Base-by-base conservation (phyloP, 2,329 filamentous ascomycete genomes). In the Colletotrichum spinosum region DNA sequence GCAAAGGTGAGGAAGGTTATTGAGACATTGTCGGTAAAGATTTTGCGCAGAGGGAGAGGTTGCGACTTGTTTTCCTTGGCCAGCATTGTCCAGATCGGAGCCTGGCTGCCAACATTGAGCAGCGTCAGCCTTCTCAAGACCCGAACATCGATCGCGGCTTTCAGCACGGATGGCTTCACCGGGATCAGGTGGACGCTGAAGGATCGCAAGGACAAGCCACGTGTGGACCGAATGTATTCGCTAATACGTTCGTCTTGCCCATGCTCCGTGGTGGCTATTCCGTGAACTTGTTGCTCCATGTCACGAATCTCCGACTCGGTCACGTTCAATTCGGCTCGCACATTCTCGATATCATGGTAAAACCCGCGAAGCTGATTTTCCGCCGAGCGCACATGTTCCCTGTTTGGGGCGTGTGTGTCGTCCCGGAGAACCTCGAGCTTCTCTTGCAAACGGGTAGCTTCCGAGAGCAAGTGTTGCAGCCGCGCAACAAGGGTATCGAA, bases 1-100 rank as follows among this genome's bases (percentile, higher is more conserved):
- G 88, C 79, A 62, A 84, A 84, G 1, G 80, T 80, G 55, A 91
- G 72, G 61, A 90, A 89, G 0, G 78, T 73, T 1, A 75, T 69
- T 0, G 86, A 85, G 17, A 90, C 88, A 67, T 90, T 85, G 71
- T 91, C 89, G 0, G 88, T 90, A 69, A 86, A 87, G 59, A 91
- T 85, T 67, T 83, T 86, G 53, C 81, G 79, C 46, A 91, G 74
- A 0, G 83, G 79, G 45, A 90, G 76, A 0, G 84, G 82, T 8
- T 78, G 75, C 1, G 78, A 70, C 55, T 80, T 80, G 72, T 89
- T 87, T 69, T 88, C 81, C 68, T 83, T 85, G 15, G 80, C 76
- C 46, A 91, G 75, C 60, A 85, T 74, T 2, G 79, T 77, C 89
- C 89, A 91, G 67, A 91, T 84, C 0, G 83, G 78, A 35, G 80